Evolutionary conservation across 768 basidiomycete genomes (phyloP).

Genomic region (Dictyophora rubrovolvata): DNA sequence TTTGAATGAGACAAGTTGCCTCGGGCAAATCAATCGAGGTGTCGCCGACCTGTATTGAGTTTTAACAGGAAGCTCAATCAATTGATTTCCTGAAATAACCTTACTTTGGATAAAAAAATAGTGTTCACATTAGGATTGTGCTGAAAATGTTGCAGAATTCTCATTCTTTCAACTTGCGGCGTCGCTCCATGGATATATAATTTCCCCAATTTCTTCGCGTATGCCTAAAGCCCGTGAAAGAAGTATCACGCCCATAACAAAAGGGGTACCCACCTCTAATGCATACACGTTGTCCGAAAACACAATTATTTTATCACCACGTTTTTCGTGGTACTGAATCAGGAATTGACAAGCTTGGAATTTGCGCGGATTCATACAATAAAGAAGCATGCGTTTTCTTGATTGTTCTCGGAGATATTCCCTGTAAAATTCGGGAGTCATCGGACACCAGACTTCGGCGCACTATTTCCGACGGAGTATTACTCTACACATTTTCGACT

Average conservation of each 20-base stretch:
- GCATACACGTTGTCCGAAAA: slow-evolving; percentile 99
- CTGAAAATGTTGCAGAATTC: slow-evolving; percentile 91
- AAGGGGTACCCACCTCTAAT: slow-evolving; percentile 57
- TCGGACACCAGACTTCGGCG: slow-evolving; percentile 99
- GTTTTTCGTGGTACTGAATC: slow-evolving; percentile 94
- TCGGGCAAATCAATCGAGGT: slow-evolving; percentile 98
- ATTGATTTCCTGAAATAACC: slow-evolving; percentile 13
- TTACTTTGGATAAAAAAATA: slow-evolving; percentile 93
- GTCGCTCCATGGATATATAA: slow-evolving; percentile 95
- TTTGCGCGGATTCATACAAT: slow-evolving; percentile 99
- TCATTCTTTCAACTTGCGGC: slow-evolving; percentile 90
- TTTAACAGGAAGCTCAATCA: slow-evolving; percentile 11
- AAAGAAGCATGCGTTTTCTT: slow-evolving; percentile 88
- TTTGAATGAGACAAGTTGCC: slow-evolving; percentile 98
- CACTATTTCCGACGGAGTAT: slow-evolving; percentile 43
- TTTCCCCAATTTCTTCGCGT: slow-evolving; percentile 88
- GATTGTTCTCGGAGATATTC: slow-evolving; percentile 92
- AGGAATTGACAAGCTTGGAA: slow-evolving; percentile 99
- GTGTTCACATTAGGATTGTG: slow-evolving; percentile 93
- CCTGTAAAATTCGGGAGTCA: slow-evolving; percentile 98
- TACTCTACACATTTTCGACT: background rate
- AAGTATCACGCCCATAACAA: background rate
- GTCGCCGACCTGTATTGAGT: slow-evolving; percentile 69
- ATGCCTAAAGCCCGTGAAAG: slow-evolving; percentile 41
- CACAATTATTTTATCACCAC: slow-evolving; percentile 98